Evolutionary conservation across 768 basidiomycete genomes (phyloP).

Genomic region (Termitomyces sp.): DNA sequence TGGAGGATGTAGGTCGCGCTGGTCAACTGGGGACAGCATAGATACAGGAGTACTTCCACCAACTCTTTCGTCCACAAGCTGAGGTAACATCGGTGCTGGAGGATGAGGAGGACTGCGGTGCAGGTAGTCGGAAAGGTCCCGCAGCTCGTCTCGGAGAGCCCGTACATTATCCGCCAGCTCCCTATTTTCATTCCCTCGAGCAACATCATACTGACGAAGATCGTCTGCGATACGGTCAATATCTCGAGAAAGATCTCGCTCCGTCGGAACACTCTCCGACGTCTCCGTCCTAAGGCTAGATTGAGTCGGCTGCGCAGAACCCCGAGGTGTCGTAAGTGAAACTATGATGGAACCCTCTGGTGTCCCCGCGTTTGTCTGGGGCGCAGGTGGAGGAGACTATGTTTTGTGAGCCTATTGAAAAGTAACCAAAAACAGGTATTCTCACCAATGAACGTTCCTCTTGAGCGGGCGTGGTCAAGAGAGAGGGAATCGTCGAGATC

Average conservation of each 20-base stretch:
- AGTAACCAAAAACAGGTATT: constrained; percentile 1
- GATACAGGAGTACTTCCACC: constrained; percentile 33
- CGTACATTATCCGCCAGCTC: constrained; percentile 64
- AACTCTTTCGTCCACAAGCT: constrained; percentile 35
- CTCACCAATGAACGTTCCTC: constrained; percentile 12
- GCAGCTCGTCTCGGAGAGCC: constrained; percentile 64
- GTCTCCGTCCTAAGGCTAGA: constrained; percentile 27
- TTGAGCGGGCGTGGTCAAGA: constrained; percentile 41
- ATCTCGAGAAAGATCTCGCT: constrained; percentile 46
- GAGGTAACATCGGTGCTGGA: constrained; percentile 5
- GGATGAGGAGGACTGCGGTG: constrained; percentile 22
- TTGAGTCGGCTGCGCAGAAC: constrained; percentile 28
- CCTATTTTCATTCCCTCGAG: constrained; percentile 56
- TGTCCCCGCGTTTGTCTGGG: constrained; percentile 24
- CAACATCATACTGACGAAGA: constrained; percentile 46
- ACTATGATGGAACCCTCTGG: constrained; percentile 34
- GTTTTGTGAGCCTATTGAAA: constrained; percentile 3
- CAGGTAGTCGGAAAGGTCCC: constrained; percentile 53
- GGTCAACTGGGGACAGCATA: constrained; percentile 21
- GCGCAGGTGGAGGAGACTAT: background rate
- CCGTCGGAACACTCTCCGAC: constrained; percentile 38
- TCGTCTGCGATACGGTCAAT: constrained; percentile 50
- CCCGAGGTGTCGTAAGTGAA: constrained; percentile 35
- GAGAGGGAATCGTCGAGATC: constrained; percentile 48
- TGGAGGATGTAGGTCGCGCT: constrained; percentile 20